Base-by-base conservation (phyloP, 2,329 filamentous ascomycete genomes). In the Trichoderma aggressivum region DNA sequence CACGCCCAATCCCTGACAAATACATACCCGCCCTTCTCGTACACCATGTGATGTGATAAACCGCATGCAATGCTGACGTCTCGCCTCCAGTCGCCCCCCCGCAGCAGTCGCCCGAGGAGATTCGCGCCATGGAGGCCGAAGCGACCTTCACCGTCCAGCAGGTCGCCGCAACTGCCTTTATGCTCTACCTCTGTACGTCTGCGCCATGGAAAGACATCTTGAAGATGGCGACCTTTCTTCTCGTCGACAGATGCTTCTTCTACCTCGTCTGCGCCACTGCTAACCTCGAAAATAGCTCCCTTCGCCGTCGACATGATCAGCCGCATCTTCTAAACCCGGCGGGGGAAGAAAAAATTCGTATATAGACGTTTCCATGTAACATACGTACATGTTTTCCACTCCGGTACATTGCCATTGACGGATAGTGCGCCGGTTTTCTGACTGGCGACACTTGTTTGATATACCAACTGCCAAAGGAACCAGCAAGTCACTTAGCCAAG, bases 151-250 rank as follows among this genome's bases (percentile, higher is more conserved):
- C 90, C 64, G 84, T 95, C 75, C 89, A 92, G 83, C 86, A 86
- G 77, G 91, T 91, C 73, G 79, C 91, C 70, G 86, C 88, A 50
- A 89, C 89, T 18, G 90, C 90, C 74, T 84, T 90, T 50, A 81
- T 92, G 63, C 86, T 96, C 62, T 95, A 95, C 80, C 83, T 96
- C 72, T 93, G 93, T 96, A 89, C 71, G 91, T 79, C 10, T 21
- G 5, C 26, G 16, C 18, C 30, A 30, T 32, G 55, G 26, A 30
- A n/a, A n/a, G 55, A 58, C n/a, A n/a, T n/a, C n/a, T n/a, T 1
- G 16, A 30, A 58, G 26, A 58, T 16, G 28, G n/a, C 2, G 11
- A 58, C 5, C 55, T 8, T 32, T 32, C 21, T 32, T 7, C 18
- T 21, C 30, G 56, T 34, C 11, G 28, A 59, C n/a, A 18, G 28